phyloP scores from a whole-genome alignment of 2,329 filamentous ascomycete genomes.

The Paecilomyces variotii region DNA sequence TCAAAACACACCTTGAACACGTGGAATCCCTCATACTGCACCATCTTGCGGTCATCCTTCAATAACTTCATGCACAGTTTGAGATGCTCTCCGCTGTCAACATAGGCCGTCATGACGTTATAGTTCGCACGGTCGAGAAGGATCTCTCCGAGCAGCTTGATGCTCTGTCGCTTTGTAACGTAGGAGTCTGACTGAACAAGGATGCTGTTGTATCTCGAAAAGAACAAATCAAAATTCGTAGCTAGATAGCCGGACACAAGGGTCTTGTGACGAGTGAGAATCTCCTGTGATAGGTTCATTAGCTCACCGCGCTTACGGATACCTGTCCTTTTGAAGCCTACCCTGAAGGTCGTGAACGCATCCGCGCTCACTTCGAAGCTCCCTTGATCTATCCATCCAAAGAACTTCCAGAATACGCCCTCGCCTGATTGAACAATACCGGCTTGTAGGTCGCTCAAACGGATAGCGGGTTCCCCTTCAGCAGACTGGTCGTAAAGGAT shows the following conservation, averaged over 20 bases:
- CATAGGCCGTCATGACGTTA: slow-evolving; percentile 95
- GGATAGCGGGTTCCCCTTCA: slow-evolving; percentile 64
- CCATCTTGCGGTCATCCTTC: slow-evolving; percentile 94
- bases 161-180: slow-evolving; percentile 95
- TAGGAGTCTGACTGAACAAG: slow-evolving; percentile 91
- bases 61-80: slow-evolving; percentile 98
- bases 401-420: slow-evolving; percentile 94
- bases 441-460: slow-evolving; percentile 68
- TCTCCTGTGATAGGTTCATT: slow-evolving; percentile 53
- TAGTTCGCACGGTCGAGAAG: slow-evolving; percentile 93
- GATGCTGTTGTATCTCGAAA: slow-evolving; percentile 77
- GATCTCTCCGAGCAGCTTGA: slow-evolving; percentile 93
- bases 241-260: slow-evolving; percentile 81
- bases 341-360: slow-evolving; percentile 93
- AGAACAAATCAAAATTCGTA: slow-evolving; percentile 90
- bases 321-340: slow-evolving; percentile 31
- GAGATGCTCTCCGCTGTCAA: slow-evolving; percentile 88
- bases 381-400: slow-evolving; percentile 93
- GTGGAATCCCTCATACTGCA: slow-evolving; percentile 98
- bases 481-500: slow-evolving; percentile 87
- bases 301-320: slow-evolving; percentile 1
- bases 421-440: slow-evolving; percentile 66
- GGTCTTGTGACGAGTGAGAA: slow-evolving; percentile 88
- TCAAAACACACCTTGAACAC: slow-evolving; percentile 69
- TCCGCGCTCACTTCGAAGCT: slow-evolving; percentile 96